Evolutionary conservation across 2,329 filamentous ascomycete species (phyloP), one percentile per base, ranked within the genome.

Genomic region (Trichoderma breve): DNA sequence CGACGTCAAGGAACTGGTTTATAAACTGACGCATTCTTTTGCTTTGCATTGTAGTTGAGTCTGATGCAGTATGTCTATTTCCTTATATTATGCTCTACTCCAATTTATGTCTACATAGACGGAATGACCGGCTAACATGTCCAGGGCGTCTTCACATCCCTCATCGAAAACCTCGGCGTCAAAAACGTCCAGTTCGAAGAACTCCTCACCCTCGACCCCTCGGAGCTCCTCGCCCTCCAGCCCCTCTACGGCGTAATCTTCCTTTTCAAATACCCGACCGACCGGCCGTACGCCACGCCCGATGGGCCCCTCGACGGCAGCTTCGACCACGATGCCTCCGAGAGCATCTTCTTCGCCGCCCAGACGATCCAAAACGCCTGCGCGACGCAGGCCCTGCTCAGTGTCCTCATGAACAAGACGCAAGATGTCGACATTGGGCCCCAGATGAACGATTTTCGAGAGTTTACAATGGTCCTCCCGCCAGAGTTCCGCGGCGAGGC

Each of bases 321-420:
- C 39, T 97, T 93, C 81, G 94, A 98, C 83, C 85, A 90, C 76
- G 86, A 86, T 18, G 93, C 94, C 15, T 86, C 92, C 21, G 90
- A 94, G 74, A 86, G 88, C 73, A 87, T 97, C 77, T 99, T 97
- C 87, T 99, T 99, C 83, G 96, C 96, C 4, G 91, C 92, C 34
- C 96, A 99, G 84, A 98, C 95, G 4, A 99, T 99, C 80, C 95
- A 98, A 83, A 99, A 99, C 82, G 96, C 96, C 8, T 99, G 96
- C 83, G 96, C 95, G 58, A 99, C 96, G 18, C 96, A 99, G 82
- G 96, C 96, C 4, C 89, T 99, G 61, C 89, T 99, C 53, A 96
- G 93, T 68, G 93, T 98, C 70, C 87, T 98, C 36, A 86, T 99
- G 76, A 99, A 99, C 84, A 92, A 97, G 81, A 88, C 88, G 34